phyloP scores from a whole-genome alignment of 2,329 filamentous ascomycete species.

The Ploettnerulaceae sp. region DNA sequence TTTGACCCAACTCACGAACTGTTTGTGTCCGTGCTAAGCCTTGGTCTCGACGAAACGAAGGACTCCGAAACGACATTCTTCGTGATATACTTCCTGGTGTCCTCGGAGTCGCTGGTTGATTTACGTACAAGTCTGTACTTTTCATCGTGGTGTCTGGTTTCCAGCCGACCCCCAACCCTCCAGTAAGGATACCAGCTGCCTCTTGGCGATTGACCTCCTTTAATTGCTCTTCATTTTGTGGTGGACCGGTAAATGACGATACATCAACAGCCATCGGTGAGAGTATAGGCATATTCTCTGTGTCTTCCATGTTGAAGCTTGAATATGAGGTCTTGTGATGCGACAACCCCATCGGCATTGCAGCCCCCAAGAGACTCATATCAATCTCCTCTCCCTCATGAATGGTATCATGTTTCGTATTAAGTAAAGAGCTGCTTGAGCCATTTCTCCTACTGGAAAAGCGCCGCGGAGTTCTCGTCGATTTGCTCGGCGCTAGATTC shows the following conservation, averaged over 20 bases:
- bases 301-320: constrained; percentile 22
- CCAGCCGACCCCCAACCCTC: constrained; percentile 53
- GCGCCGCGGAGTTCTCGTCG: constrained; percentile 14
- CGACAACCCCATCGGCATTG: constrained; percentile 24
- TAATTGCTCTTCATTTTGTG: constrained; percentile 21
- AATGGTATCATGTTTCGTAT: constrained; percentile 22
- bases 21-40: constrained; percentile 36
- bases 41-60: constrained; percentile 24
- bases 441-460: constrained; percentile 20
- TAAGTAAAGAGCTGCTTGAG: constrained; percentile 20
- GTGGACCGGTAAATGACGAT: constrained; percentile 28
- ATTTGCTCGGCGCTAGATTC: constrained; percentile 14
- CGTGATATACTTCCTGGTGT: constrained; percentile 13
- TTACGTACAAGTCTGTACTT: constrained; percentile 46
- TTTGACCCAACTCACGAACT: constrained; percentile 48
- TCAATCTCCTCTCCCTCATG: constrained; percentile 31
- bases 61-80: constrained; percentile 18
- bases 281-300: constrained; percentile 14
- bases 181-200: constrained; percentile 49
- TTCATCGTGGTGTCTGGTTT: constrained; percentile 44
- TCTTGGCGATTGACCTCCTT: constrained; percentile 37
- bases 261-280: constrained; percentile 27
- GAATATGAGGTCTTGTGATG: constrained; percentile 22
- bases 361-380: constrained; percentile 27
- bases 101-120: constrained; percentile 14